Evolutionary conservation across 2,329 filamentous ascomycete species (phyloP).

Genomic region (Rhexocercosporidium sp.): DNA sequence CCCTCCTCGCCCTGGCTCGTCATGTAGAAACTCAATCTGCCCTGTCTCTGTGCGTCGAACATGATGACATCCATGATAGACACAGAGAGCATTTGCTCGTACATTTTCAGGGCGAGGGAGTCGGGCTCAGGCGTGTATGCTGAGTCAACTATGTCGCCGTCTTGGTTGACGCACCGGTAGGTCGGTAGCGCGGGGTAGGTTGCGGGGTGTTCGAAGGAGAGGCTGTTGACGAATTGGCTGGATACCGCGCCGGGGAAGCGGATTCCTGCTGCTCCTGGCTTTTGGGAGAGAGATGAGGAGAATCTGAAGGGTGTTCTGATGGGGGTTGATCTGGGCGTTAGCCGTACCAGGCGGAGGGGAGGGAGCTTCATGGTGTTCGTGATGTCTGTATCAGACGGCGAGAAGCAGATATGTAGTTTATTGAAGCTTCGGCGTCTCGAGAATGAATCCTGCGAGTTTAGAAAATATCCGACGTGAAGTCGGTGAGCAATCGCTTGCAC

Average conservation of each 20-base stretch:
- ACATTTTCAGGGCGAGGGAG: slow-evolving; percentile 38
- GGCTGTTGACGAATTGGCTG: slow-evolving; percentile 83
- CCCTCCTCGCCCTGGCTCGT: slow-evolving; percentile 70
- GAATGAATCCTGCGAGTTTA: too few species aligned
- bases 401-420: not conserved
- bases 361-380: slow-evolving; percentile 21
- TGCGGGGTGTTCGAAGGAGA: slow-evolving; percentile 78
- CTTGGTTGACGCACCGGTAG: slow-evolving; percentile 88
- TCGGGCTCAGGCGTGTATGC: slow-evolving; percentile 60
- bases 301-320: not conserved
- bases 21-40: slow-evolving; percentile 78
- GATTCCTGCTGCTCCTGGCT: slow-evolving; percentile 31
- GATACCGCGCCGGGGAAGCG: slow-evolving; percentile 91
- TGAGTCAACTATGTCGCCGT: slow-evolving; percentile 82
- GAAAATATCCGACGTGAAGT: slow-evolving; percentile 4
- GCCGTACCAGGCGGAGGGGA: slow-evolving; percentile 12
- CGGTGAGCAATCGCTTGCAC: slow-evolving; percentile 11
- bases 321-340: not conserved
- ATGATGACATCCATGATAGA: slow-evolving; percentile 96
- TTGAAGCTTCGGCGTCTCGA: not conserved
- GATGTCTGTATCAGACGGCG: not conserved
- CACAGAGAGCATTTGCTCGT: slow-evolving; percentile 67
- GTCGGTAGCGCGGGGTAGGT: slow-evolving; percentile 81
- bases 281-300: slow-evolving; percentile 26
- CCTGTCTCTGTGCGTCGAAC: slow-evolving; percentile 94